Conservation (phyloP, 1,284 basidiomycete species). For the Pyrrhoderma noxium region DNA sequence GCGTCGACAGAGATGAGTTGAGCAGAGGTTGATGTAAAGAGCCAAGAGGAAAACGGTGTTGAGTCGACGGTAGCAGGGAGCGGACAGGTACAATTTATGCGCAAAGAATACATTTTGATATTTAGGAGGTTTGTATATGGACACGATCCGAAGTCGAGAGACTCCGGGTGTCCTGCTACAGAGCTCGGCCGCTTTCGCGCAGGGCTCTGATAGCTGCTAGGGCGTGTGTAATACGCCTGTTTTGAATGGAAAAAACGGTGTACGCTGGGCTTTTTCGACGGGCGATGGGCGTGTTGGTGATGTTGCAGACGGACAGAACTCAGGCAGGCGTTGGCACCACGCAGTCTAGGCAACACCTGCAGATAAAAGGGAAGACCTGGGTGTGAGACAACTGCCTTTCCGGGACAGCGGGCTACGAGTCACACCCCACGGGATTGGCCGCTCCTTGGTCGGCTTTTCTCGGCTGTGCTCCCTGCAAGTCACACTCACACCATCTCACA, state of each 20-base stretch:
- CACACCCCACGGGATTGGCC: conserved; percentile 10
- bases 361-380: conserved; percentile 4
- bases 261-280: background rate
- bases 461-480: background rate
- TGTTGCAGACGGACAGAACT: conserved; percentile 1
- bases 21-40: background rate
- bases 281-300: background rate
- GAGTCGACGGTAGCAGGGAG: conserved; percentile 9
- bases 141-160: conserved; percentile 15
- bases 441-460: conserved; percentile 8
- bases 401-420: conserved; percentile 1
- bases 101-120: conserved; percentile 16
- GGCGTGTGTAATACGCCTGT: background rate
- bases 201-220: background rate
- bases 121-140: conserved; percentile 9
- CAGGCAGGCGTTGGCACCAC: background rate
- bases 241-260: background rate
- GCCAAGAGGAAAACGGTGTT: background rate
- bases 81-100: conserved; percentile 14
- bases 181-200: conserved; percentile 17
- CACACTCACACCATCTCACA: background rate
- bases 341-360: background rate
- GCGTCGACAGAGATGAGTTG: conserved; percentile 10
- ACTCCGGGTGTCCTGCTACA: conserved; percentile 12
- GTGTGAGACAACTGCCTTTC: conserved; percentile 1